These are phyloP conservation scores for Persicaria maculosa DNA, from an alignment of 148 eudicot species.

Conservation along the genomic window DNA sequence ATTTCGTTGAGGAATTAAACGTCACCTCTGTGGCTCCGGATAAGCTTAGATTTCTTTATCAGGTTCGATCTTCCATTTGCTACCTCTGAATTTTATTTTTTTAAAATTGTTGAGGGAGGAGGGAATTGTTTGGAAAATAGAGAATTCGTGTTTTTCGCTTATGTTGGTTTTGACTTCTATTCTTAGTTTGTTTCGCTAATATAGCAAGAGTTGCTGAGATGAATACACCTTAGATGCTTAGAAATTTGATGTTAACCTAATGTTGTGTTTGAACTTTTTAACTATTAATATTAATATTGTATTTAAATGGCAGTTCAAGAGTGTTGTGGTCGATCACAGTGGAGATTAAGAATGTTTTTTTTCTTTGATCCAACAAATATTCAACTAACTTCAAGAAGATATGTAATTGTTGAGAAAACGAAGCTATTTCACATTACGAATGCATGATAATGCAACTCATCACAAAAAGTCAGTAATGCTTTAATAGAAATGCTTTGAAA, in stretches of 20 bases:
- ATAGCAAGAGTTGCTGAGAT: too few species aligned
- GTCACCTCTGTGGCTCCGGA: constrained; percentile 38
- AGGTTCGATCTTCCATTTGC: constrained; percentile 32
- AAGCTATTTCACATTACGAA: not conserved
- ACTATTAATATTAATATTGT: not conserved
- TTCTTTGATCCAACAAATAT: not conserved
- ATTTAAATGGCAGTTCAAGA: not conserved
- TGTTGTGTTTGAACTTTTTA: not conserved
- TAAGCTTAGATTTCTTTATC: constrained; percentile 51
- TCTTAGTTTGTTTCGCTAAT: not conserved
- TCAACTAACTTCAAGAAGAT: not conserved
- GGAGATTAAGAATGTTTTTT: not conserved
- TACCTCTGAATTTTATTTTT: not conserved
- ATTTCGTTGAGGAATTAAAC: constrained; percentile 28
- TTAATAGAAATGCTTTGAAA: not conserved
- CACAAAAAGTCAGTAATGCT: not conserved
- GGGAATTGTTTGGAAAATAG: not conserved
- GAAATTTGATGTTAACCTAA: not conserved
- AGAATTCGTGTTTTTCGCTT: not conserved
- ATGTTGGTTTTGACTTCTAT: not conserved
- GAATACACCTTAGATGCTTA: not conserved
- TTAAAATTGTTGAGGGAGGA: not conserved
- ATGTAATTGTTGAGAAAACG: not conserved
- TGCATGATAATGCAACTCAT: not conserved
- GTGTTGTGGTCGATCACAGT: not conserved